Percentiles rank a stretch among this genome's conserved stretches.
Evolutionary conservation across 1,139 yeast species (phyloP).

Genomic region (Ashbya aceris): DNA sequence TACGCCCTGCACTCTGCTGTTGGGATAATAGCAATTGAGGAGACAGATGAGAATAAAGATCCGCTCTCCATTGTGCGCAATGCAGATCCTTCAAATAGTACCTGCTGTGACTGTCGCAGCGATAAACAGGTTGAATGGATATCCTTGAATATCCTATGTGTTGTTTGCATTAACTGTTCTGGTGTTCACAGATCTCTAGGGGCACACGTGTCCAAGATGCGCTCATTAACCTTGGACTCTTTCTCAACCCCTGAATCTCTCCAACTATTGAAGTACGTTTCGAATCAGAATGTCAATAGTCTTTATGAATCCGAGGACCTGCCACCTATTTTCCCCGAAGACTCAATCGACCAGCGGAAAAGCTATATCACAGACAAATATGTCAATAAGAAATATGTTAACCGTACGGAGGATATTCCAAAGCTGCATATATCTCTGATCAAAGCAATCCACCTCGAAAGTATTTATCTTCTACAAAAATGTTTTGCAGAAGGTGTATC

Average conservation of each 20-base stretch:
- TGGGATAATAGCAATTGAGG: constrained; percentile 11
- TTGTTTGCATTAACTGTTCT: constrained; percentile 78
- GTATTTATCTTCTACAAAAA: constrained; percentile 39
- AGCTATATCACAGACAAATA: constrained; percentile 47
- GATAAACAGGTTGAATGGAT: constrained; percentile 74
- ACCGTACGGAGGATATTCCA: constrained; percentile 13
- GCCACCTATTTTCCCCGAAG: constrained; percentile 29
- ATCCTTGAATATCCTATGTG: constrained; percentile 62
- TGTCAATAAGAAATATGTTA: constrained; percentile 33
- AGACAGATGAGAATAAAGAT: constrained; percentile 16
- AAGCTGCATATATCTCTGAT: constrained; percentile 29
- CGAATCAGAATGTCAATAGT: constrained; percentile 55
- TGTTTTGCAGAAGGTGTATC: constrained; percentile 45
- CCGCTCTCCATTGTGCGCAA: constrained; percentile 38
- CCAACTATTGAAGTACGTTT: constrained; percentile 36
- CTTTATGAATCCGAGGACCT: constrained; percentile 40
- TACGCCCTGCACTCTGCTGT: constrained; percentile 32
- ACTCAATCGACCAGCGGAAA: constrained; percentile 32
- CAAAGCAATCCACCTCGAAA: constrained; percentile 43
- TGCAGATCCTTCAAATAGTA: constrained; percentile 46
- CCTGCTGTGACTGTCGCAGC: constrained; percentile 75
- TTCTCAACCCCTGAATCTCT: constrained; percentile 49
- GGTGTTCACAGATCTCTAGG: constrained; percentile 70
- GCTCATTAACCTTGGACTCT: constrained; percentile 69
- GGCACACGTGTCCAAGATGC: constrained; percentile 59